A percentile compares a stretch with the other conserved stretches of the same genome.
These are phyloP conservation scores for Naganishia liquefaciens DNA, from an alignment of 1,284 basidiomycete species.

Conservation along the genomic window DNA sequence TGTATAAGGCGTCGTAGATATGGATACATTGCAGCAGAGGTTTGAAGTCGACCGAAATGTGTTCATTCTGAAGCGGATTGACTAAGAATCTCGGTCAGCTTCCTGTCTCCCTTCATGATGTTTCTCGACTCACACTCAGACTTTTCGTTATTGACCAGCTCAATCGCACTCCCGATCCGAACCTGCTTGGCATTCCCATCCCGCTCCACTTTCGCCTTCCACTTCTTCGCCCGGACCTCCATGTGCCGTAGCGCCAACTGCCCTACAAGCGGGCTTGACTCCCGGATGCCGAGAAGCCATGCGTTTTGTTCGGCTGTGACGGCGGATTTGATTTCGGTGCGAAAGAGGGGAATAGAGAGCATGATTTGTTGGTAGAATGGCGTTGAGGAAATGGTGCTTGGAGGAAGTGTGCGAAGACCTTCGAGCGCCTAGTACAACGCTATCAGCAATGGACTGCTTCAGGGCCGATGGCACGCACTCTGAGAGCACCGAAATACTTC, in stretches of 20 bases:
- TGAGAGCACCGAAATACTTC: conserved; percentile 93
- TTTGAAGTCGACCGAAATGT: conserved; percentile 85
- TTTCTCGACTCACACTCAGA: conserved; percentile 72
- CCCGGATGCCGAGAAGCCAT: conserved; percentile 93
- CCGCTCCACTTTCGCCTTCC: conserved; percentile 77
- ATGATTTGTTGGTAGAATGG: conserved; percentile 91
- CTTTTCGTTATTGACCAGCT: conserved; percentile 89
- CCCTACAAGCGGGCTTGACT: conserved; percentile 83
- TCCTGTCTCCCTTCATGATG: neutral
- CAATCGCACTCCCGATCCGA: conserved; percentile 90
- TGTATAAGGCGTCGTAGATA: conserved; percentile 89
- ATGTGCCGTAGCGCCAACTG: conserved; percentile 86
- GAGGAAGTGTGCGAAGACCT: conserved; percentile 87
- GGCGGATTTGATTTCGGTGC: conserved; percentile 83
- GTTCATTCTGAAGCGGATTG: conserved; percentile 87
- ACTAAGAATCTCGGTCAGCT: conserved; percentile 3
- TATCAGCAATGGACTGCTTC: neutral
- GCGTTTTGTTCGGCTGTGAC: conserved; percentile 95
- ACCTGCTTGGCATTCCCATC: conserved; percentile 61
- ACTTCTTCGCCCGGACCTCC: conserved; percentile 78
- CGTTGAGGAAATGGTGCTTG: conserved; percentile 85
- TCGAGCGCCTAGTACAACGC: conserved; percentile 71
- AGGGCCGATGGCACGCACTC: conserved; percentile 64
- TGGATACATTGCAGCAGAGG: conserved; percentile 97
- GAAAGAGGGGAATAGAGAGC: conserved; percentile 85